A percentile compares a stretch with the other conserved stretches of the same genome.
phyloP scores from a whole-genome alignment of 2,329 filamentous ascomycete species.

The Pseudogymnoascus sp. region DNA sequence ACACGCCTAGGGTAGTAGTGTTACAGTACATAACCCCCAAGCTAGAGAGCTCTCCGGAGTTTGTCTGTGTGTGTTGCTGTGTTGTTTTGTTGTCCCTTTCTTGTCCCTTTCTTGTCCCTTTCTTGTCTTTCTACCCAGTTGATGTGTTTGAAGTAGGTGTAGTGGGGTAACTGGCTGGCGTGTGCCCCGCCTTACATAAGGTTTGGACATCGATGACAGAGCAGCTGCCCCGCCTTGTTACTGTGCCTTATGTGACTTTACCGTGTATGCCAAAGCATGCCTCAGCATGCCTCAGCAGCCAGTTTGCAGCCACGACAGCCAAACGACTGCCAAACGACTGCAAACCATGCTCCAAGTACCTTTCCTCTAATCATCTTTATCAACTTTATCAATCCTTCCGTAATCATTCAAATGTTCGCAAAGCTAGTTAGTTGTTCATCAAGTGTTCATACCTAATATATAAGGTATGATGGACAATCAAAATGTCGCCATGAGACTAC shows the following conservation, averaged over 20 bases:
- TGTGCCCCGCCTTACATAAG: conserved; percentile 3
- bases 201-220: conserved; percentile 1
- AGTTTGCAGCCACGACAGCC: too few species aligned
- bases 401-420: not conserved
- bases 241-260: not conserved
- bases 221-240: not conserved
- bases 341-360: not conserved
- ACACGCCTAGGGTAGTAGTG: not conserved
- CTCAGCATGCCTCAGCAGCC: not conserved
- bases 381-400: not conserved
- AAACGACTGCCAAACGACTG: not conserved
- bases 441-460: not conserved
- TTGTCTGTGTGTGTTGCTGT: not conserved
- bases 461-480: not conserved
- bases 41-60: not conserved
- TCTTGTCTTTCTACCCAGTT: not conserved
- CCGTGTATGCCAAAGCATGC: not conserved
- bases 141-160: not conserved
- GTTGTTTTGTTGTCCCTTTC: not conserved
- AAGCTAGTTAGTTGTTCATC: not conserved
- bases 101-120: too few species aligned
- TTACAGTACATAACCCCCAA: not conserved
- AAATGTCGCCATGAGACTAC: too few species aligned
- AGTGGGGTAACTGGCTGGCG: not conserved
- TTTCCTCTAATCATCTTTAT: not conserved